Evolutionary conservation across 2,329 filamentous ascomycete genomes (phyloP).

Genomic region (Colletotrichum eremochloae): DNA sequence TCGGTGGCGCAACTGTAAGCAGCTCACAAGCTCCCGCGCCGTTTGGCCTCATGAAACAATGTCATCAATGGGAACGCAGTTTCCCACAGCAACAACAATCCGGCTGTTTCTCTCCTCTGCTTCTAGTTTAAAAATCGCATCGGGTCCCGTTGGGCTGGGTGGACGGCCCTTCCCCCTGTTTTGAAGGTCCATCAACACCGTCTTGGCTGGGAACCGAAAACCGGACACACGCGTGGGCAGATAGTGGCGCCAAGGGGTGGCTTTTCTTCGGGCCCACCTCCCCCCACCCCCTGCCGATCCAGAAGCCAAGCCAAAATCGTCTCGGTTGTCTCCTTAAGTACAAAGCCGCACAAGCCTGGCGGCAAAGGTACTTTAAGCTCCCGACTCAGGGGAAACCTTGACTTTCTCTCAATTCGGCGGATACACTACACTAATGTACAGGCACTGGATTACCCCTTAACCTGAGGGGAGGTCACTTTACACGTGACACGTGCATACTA

Average conservation of each 20-base stretch:
- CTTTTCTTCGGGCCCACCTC: background rate
- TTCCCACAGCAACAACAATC: too few relatives aligned
- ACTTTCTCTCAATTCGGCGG: background rate
- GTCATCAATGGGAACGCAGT: background rate
- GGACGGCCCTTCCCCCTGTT: background rate
- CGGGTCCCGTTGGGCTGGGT: background rate
- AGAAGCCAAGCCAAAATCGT: background rate
- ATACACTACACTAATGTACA: too few relatives aligned
- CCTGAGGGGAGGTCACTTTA: background rate
- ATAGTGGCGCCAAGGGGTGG: background rate
- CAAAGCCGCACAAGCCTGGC: background rate
- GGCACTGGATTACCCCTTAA: background rate
- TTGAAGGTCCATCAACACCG: background rate
- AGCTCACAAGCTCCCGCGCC: background rate
- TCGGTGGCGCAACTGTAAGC: background rate
- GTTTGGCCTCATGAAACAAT: background rate
- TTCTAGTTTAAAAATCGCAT: too few relatives aligned
- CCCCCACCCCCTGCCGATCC: slow-evolving; percentile 8
- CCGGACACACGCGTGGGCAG: background rate
- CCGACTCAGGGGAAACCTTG: background rate
- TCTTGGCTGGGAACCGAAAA: slow-evolving; percentile 2
- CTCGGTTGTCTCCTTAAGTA: background rate
- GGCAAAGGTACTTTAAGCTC: background rate
- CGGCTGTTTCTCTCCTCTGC: background rate
- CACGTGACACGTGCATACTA: slow-evolving; percentile 9